A percentile compares a stretch with the other conserved stretches of the same genome.
phyloP scores from a whole-genome alignment of 2,329 filamentous ascomycete species.

The Xylaria sp. region DNA sequence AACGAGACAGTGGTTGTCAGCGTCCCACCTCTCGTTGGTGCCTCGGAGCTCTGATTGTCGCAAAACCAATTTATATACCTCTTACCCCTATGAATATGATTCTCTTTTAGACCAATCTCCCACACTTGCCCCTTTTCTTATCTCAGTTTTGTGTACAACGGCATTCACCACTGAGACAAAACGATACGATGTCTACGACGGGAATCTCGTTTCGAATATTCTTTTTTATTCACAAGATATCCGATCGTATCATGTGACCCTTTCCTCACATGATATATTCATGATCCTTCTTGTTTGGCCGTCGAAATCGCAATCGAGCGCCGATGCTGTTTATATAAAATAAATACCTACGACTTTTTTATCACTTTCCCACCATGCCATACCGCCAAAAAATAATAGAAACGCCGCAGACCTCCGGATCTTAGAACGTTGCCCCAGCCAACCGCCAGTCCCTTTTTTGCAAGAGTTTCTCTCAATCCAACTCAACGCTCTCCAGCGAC shows the following conservation, averaged over 20 bases:
- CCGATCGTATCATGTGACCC: not conserved
- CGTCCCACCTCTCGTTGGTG: constrained; percentile 33
- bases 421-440: not conserved
- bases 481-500: constrained; percentile 24
- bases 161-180: not conserved
- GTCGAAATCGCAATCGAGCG: not conserved
- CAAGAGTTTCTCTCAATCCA: constrained; percentile 18
- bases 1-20: constrained; percentile 40
- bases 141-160: not conserved
- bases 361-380: too few species aligned
- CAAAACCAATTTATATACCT: too few species aligned
- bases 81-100: too few species aligned
- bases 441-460: not conserved
- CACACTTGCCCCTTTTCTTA: too few species aligned
- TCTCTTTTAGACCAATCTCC: too few species aligned
- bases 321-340: not conserved
- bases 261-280: not conserved
- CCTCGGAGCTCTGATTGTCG: constrained; percentile 7
- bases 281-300: not conserved
- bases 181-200: not conserved
- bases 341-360: not conserved
- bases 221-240: not conserved
- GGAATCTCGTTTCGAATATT: too few species aligned
- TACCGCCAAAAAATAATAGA: not conserved
- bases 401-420: not conserved